phyloP scores from a whole-genome alignment of 345 rosid species.

The Iberis pinnata region DNA sequence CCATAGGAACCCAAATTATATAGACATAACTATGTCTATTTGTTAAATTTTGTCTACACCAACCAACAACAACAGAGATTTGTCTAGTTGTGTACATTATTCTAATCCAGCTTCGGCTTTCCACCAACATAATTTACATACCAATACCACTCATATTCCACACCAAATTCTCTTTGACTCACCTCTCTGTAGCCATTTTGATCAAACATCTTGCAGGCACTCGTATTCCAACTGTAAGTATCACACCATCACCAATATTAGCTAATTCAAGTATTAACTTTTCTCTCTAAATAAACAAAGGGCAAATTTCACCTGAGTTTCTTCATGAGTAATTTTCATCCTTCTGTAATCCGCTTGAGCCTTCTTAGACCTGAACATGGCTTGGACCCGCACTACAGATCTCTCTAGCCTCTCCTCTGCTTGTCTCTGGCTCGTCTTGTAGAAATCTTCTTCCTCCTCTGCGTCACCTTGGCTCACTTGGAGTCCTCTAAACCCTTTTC shows the following conservation, averaged over 20 bases:
- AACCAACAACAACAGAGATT: no score
- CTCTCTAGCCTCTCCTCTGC: constrained; percentile 86
- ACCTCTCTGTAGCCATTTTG: constrained; percentile 29
- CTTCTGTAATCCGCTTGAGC: constrained; percentile 84
- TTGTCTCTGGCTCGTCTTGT: constrained; percentile 65
- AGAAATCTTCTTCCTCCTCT: constrained; percentile 74
- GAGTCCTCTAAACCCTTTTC: constrained; percentile 89
- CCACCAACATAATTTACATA: constrained; percentile 11
- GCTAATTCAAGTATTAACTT: no score
- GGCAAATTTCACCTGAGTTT: constrained; percentile 51
- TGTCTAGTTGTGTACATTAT: background rate
- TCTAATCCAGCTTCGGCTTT: constrained; percentile 25
- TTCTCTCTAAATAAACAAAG: no score
- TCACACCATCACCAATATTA: background rate
- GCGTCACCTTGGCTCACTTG: constrained; percentile 38
- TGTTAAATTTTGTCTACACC: no score
- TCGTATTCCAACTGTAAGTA: constrained; percentile 63
- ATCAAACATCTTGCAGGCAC: constrained; percentile 32
- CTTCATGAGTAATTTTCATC: constrained; percentile 63
- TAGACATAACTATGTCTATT: no score
- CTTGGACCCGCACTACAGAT: constrained; percentile 71
- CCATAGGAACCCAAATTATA: no score
- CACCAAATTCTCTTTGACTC: constrained; percentile 7
- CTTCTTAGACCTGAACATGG: constrained; percentile 95
- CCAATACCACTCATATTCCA: background rate